phyloP scores from a whole-genome alignment of 2,329 filamentous ascomycete genomes.

The Aspergillus eucalypticola region DNA sequence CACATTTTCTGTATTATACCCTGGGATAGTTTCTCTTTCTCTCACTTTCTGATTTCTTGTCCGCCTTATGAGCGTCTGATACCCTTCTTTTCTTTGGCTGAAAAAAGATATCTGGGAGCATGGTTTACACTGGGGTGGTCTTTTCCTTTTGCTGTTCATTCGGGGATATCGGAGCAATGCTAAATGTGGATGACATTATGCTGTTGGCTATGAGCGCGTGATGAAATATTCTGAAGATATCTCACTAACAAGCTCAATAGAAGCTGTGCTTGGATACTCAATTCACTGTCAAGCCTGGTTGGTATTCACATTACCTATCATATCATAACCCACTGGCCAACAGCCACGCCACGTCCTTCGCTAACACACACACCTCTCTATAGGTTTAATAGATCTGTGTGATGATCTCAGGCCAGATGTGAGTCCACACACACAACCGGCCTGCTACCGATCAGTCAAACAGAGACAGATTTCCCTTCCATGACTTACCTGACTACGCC shows the following conservation, averaged over 20 bases:
- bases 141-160: background rate
- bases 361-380: background rate
- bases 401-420: no score
- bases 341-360: background rate
- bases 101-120: background rate
- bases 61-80: constrained; percentile 8
- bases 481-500: constrained; percentile 3
- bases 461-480: constrained; percentile 1
- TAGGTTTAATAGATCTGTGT: no score
- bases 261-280: background rate
- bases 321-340: background rate
- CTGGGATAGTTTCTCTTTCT: background rate
- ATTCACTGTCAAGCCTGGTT: background rate
- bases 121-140: background rate
- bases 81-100: background rate
- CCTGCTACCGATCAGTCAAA: no score
- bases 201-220: background rate
- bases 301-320: background rate
- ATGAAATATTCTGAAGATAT: background rate
- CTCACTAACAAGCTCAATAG: background rate
- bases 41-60: background rate
- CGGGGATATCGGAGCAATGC: background rate
- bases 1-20: background rate
- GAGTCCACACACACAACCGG: no score
- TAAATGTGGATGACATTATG: background rate